Evolutionary conservation across 2,329 filamentous ascomycete genomes (phyloP), one percentile per base, ranked within the genome.

Genomic region (Fusarium sp.): DNA sequence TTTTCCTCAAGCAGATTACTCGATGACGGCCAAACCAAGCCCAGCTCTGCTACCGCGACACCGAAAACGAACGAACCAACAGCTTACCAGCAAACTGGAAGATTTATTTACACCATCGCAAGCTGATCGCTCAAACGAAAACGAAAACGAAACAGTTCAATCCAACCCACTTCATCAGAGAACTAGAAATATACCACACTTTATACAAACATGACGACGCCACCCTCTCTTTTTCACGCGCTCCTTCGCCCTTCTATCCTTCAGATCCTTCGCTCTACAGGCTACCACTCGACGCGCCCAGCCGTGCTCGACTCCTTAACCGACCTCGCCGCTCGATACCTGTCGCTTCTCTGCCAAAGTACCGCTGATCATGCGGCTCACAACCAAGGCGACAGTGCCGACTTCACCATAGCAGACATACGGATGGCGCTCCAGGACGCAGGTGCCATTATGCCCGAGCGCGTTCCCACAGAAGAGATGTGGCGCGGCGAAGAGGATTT

Each of bases 211-310:
- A 87, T 86, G 84, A 80, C 81, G 74, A 81, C 81, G 67, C 83
- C 82, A 6, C 80, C 82, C 12, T 79, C 84, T n/a, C 80, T 87
- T 60, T 87, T 84, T 82, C 91, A 93, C 80, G 91, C 92, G 65
- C 90, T 97, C 69, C 86, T 98, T 61, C 93, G 94, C 44, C 95
- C 95, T 3, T 91, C 91, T 49, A 89, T 98, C 65, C 89, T 98
- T 62, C 94, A 98, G 81, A 95, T 97, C 75, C 89, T 98, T 54
- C 94, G 95, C 77, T 93, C 94, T 30, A 91, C 94, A 25, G 95
- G 95, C 78, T 98, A 97, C 82, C 93, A 97, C 79, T 87, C 91
- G 44, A 92, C 94, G 53, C 90, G 90, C 58, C 91, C 93, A 3
- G 91, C 91, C 6, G 94, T 97, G 9, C 85, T 98, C 61, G 94